Conservation (phyloP, 495 filamentous ascomycete genomes). For the Aspergillus steynii region DNA sequence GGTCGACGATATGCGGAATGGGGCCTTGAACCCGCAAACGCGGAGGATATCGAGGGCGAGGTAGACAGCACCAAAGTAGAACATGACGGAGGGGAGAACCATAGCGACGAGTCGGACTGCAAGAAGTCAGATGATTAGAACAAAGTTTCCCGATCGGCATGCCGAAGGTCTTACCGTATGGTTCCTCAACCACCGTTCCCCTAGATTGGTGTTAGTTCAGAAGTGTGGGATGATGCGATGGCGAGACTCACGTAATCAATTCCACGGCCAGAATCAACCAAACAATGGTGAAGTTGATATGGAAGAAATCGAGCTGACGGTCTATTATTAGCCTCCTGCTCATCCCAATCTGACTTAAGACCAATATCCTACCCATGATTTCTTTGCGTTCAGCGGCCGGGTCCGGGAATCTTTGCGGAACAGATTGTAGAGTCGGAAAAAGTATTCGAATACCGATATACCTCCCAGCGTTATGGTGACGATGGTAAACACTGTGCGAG, state of each 20-base stretch:
- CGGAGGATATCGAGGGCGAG: slow-evolving; percentile 50
- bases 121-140: slow-evolving; percentile 27
- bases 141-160: slow-evolving; percentile 11
- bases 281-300: slow-evolving; percentile 60
- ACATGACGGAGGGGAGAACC: slow-evolving; percentile 59
- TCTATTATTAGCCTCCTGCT: slow-evolving; percentile 17
- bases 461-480: slow-evolving; percentile 57
- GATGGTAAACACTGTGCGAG: slow-evolving; percentile 53
- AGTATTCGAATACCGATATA: slow-evolving; percentile 62
- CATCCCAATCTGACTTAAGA: neutral
- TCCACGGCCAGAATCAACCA: slow-evolving; percentile 52
- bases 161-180: slow-evolving; percentile 33
- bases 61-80: slow-evolving; percentile 58
- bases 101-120: slow-evolving; percentile 61
- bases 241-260: slow-evolving; percentile 48
- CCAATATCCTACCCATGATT: slow-evolving; percentile 43
- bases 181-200: slow-evolving; percentile 41
- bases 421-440: slow-evolving; percentile 45
- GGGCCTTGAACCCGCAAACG: slow-evolving; percentile 49
- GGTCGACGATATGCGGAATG: slow-evolving; percentile 71
- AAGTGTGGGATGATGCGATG: neutral
- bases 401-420: slow-evolving; percentile 50
- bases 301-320: slow-evolving; percentile 58
- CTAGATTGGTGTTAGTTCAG: slow-evolving; percentile 32
- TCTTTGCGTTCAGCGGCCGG: slow-evolving; percentile 52